Base-by-base conservation (phyloP, 2,329 filamentous ascomycete genomes). In the Zarea fungicola region DNA sequence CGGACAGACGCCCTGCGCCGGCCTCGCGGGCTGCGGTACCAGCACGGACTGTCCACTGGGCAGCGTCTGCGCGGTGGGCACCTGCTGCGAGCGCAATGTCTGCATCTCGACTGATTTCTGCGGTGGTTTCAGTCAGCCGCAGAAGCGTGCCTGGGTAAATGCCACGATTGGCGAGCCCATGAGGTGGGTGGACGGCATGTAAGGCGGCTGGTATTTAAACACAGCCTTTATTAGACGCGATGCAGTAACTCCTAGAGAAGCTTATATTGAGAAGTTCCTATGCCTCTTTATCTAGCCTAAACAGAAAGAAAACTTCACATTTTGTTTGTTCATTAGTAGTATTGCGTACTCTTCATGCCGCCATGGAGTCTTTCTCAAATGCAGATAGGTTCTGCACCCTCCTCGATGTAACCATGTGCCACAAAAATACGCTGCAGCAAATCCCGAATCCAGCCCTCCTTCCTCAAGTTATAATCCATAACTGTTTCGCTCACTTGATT, bases 401-500 rank as follows among this genome's bases (percentile, higher is more conserved):
- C 28, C 4, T 23, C 40, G 22, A 47, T 48, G 23, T 42, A 42
- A 9, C 49, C 49, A 19, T 47, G 36, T 6, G 36, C 49, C 26
- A 40, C 16, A 25, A 58, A 56, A 5, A 54, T 52, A 18, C 53
- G 43, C 6, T 47, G 40, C 5, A 58, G 43, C 31, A 73, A 71
- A 45, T 66, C 61, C 28, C 56, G 52, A 26, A 73, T 63, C 5
- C 62, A 60, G 2, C 52, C 51, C 14, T 71, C 60, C 56, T 74
- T 73, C 21, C 70, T 58, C 2, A 51, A 26, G 48, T 60, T 72
- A 53, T 74, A 74, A 6, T 66, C 58, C 54, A 54, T 54, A 41
- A 65, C 57, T 5, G 52, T 56, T 50, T 66, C 67, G 5, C 64
- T 67, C 21, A 52, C 48, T 21, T 49, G 43, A 6, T 54, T 58